Base-by-base conservation (phyloP, 2,329 filamentous ascomycete genomes). In the Aspergillus luchuensis region DNA sequence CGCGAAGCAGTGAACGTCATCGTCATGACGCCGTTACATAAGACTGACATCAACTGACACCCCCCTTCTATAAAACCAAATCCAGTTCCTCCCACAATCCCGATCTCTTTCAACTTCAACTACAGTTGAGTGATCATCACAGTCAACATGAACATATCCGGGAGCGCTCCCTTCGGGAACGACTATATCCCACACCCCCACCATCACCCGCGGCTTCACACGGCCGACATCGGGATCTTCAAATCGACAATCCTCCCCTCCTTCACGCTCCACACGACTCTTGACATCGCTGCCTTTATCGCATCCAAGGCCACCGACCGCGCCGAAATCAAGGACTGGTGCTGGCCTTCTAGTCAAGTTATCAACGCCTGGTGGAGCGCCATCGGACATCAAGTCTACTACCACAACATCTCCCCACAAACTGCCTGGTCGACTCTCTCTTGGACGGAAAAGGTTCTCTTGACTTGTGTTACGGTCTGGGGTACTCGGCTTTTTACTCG, bases 281-380 rank as follows among this genome's bases (percentile, higher is more conserved):
- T 87, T 11, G 79, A 83, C 8, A 66, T 82, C 30, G 77, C 83
- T 33, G 80, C 84, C 0, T 88, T 84, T 67, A 78, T 78, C 8
- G 75, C 80, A 30, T 82, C 82, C 1, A 77, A 83, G 23, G 78
- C 81, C 53, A 85, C 83, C 7, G 72, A 85, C 66, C 78, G 80
- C n/a, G 79, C 84, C 8, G 85, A 87, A 58, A 76, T 80, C n/a
- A 88, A 88, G 67, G 85, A 88, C 69, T 85, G 81, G 77, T 72
- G 85, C 5, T 87, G 85, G 84, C 83, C 84, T 1, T 74, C 78
- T 4, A 82, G 78, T 2, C 83, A 83, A 66, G 80, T 87, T 8
- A 71, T 78, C 59, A 87, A 86, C 68, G 84, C 84, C 6, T 87
- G 85, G 85, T 87, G 84, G 82, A 82, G 79, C 57, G 84, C 85